Evolutionary conservation across 805 yeast species (phyloP).

Genomic region (Spathaspora passalidarum): DNA sequence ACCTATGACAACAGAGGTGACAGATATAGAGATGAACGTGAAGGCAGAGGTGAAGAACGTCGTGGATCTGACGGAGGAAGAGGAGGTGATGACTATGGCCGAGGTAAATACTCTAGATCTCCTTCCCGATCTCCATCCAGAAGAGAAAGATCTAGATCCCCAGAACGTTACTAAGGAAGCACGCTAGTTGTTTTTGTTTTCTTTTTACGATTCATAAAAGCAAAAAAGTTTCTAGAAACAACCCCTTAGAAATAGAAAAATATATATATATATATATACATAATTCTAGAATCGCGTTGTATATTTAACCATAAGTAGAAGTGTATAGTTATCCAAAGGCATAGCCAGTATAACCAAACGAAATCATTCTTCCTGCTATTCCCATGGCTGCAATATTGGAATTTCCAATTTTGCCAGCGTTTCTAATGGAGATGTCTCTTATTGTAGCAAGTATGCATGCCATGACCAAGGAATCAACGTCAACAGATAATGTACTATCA

Average conservation of each 20-base stretch:
- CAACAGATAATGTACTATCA: slow-evolving; percentile 30
- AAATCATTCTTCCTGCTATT: neutral
- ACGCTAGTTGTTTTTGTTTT: too few relatives aligned
- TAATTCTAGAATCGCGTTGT: too few relatives aligned
- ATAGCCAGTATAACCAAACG: neutral
- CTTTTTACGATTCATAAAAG: too few relatives aligned
- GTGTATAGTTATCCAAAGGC: neutral
- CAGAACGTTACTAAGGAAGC: slow-evolving; percentile 23
- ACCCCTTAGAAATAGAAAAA: too few relatives aligned
- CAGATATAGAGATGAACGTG: slow-evolving; percentile 14
- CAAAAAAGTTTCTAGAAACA: too few relatives aligned
- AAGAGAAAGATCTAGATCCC: slow-evolving; percentile 37
- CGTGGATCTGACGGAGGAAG: slow-evolving; percentile 16
- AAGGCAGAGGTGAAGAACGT: slow-evolving; percentile 12
- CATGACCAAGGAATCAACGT: slow-evolving; percentile 30
- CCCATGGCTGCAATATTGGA: neutral
- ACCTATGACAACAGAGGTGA: slow-evolving; percentile 16
- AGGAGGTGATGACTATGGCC: slow-evolving; percentile 15
- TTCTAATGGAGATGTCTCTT: slow-evolving; percentile 29
- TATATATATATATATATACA: too few relatives aligned
- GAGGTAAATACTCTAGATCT: slow-evolving; percentile 11
- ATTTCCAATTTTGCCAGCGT: slow-evolving; percentile 16
- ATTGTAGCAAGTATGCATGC: slow-evolving; percentile 27
- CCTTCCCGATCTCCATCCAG: slow-evolving; percentile 32
- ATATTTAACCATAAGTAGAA: neutral